These are phyloP conservation scores for Simmondsia chinensis DNA, from an alignment of 148 eudicot genomes.

Conservation along the genomic window DNA sequence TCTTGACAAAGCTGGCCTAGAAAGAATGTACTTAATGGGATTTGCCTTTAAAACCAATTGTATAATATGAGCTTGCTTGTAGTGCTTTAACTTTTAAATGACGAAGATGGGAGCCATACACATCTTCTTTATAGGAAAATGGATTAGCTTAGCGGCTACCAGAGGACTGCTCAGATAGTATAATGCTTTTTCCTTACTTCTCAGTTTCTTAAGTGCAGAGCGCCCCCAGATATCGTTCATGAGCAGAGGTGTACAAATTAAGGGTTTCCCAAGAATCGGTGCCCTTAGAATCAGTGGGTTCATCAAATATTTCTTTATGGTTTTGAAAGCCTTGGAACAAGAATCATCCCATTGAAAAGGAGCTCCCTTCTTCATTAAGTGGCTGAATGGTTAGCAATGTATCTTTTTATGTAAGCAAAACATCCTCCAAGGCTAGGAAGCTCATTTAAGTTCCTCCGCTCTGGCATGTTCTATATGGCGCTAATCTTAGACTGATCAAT, in stretches of 20 bases:
- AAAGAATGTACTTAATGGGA: conserved; percentile 2
- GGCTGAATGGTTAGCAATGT: conserved; percentile 14
- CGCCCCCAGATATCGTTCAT: conserved; percentile 5
- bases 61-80: conserved; percentile 2
- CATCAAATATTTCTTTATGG: background rate
- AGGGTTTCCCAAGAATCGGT: background rate
- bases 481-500: no score
- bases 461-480: no score
- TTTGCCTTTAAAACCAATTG: background rate
- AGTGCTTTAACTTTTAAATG: conserved; percentile 1
- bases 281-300: background rate
- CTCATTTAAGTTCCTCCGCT: no score
- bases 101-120: background rate
- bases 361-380: background rate
- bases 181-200: background rate
- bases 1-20: background rate
- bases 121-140: conserved; percentile 1
- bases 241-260: background rate
- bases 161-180: background rate
- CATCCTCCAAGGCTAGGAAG: no score
- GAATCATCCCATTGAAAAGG: conserved; percentile 3
- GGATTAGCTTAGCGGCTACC: background rate
- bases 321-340: background rate
- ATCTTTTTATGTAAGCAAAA: no score
- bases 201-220: background rate